Conservation (phyloP, 2,329 filamentous ascomycete genomes). For the Raffaelea ambrosiae region DNA sequence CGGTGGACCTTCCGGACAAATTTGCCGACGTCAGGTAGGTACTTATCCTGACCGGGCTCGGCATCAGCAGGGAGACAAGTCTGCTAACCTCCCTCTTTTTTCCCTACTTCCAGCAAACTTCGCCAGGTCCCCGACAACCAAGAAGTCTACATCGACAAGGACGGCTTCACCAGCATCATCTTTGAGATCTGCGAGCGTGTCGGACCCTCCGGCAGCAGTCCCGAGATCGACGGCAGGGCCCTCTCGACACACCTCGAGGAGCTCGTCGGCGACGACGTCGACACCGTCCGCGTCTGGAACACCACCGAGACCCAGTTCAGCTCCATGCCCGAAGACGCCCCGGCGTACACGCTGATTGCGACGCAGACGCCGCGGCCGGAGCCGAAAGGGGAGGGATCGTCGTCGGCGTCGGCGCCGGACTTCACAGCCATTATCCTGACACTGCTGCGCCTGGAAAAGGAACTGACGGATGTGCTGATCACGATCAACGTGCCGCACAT, state of each 20-base stretch:
- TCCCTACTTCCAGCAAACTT: slow-evolving; percentile 43
- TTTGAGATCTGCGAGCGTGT: slow-evolving; percentile 86
- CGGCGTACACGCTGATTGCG: slow-evolving; percentile 62
- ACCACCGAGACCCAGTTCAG: slow-evolving; percentile 53
- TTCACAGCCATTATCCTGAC: slow-evolving; percentile 72
- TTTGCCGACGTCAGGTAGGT: slow-evolving; percentile 67
- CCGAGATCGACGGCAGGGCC: slow-evolving; percentile 61
- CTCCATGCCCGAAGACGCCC: slow-evolving; percentile 33
- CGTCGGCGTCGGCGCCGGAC: slow-evolving; percentile 32
- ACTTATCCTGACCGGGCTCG: background rate
- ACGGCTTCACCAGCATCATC: slow-evolving; percentile 79
- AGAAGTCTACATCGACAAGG: slow-evolving; percentile 80
- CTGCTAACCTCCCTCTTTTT: background rate
- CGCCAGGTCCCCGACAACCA: slow-evolving; percentile 79
- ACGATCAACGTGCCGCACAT: slow-evolving; percentile 85
- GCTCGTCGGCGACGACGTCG: slow-evolving; percentile 54
- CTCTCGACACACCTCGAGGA: slow-evolving; percentile 62
- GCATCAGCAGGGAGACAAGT: background rate
- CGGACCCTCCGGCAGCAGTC: slow-evolving; percentile 39
- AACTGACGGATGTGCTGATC: slow-evolving; percentile 73
- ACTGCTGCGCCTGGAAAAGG: slow-evolving; percentile 64
- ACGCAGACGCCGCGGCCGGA: slow-evolving; percentile 42
- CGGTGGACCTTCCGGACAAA: slow-evolving; percentile 55
- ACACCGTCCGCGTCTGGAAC: slow-evolving; percentile 58
- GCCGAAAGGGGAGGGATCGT: slow-evolving; percentile 15